phyloP scores from a whole-genome alignment of 2,329 filamentous ascomycete genomes.

The Dichotomopilus funicola region DNA sequence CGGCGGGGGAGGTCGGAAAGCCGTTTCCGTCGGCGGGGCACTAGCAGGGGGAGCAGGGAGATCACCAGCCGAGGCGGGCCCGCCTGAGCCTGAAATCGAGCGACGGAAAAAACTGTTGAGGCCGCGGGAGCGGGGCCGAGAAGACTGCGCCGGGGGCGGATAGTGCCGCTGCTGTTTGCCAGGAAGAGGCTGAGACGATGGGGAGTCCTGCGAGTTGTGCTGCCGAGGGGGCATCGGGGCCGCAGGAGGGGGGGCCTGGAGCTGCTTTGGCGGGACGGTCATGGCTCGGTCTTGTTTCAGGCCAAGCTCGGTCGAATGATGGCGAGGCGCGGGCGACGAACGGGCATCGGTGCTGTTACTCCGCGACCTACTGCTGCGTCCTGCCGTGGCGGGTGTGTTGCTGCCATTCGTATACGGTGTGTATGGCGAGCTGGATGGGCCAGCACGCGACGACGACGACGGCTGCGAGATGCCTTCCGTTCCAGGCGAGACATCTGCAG shows the following conservation, averaged over 20 bases:
- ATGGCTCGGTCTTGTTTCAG: constrained; percentile 19
- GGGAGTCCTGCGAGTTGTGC: constrained; percentile 2
- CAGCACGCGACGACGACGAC: constrained; percentile 20
- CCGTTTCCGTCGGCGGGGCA: constrained; percentile 23
- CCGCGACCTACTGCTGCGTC: constrained; percentile 17
- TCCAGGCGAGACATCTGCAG: constrained; percentile 18
- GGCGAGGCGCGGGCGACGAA: neutral
- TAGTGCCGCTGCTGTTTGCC: constrained; percentile 37
- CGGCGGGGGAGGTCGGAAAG: constrained; percentile 16
- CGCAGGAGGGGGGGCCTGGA: constrained; percentile 18
- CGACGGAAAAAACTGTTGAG: constrained; percentile 47
- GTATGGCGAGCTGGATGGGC: constrained; percentile 17
- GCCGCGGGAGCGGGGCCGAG: constrained; percentile 38
- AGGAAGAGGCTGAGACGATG: constrained; percentile 12
- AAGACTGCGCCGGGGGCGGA: constrained; percentile 43
- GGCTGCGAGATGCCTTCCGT: constrained; percentile 17
- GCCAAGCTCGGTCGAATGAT: constrained; percentile 7
- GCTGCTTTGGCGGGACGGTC: constrained; percentile 22
- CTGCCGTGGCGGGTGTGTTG: constrained; percentile 20
- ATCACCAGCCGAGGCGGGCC: constrained; percentile 14
- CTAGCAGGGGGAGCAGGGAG: constrained; percentile 17
- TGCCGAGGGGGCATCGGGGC: neutral
- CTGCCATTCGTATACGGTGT: constrained; percentile 2
- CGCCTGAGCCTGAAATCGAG: constrained; percentile 34
- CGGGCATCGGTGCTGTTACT: constrained; percentile 24